These are phyloP conservation scores for Colletotrichum endophyticum DNA, from an alignment of 2,329 filamentous ascomycete species.

Conservation along the genomic window DNA sequence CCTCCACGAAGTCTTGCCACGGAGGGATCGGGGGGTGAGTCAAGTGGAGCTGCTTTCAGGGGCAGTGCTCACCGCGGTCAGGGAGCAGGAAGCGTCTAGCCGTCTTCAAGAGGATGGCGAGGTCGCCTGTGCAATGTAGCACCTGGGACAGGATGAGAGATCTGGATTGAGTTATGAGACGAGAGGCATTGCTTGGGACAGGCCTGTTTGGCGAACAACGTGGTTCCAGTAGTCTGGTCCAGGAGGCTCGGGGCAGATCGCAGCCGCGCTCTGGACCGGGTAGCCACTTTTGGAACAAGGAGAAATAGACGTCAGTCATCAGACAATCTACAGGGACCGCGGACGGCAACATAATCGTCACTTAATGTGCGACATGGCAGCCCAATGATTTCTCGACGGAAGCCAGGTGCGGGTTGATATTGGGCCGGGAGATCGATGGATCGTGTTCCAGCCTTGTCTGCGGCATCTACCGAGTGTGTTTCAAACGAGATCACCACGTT, in stretches of 20 bases:
- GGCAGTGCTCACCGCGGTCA: neutral
- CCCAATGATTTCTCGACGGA: neutral
- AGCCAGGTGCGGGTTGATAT: neutral
- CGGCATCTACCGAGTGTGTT: neutral
- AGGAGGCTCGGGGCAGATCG: conserved; percentile 10
- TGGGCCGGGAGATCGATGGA: neutral
- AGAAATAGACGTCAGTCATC: neutral
- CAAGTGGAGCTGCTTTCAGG: neutral
- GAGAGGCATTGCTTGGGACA: neutral
- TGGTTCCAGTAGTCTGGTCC: conserved; percentile 13
- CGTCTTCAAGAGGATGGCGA: neutral
- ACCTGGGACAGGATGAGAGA: neutral
- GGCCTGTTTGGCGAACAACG: neutral
- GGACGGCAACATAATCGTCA: conserved; percentile 12
- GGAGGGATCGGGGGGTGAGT: neutral
- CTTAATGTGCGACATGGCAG: neutral
- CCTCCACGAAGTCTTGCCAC: neutral
- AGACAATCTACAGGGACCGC: neutral
- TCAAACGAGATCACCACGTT: conserved; percentile 6
- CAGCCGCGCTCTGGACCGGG: neutral
- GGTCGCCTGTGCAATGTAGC: conserved; percentile 13
- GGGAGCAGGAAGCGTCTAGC: neutral
- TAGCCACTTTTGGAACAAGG: neutral
- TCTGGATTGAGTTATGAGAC: neutral
- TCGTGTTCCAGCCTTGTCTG: neutral